Evolutionary conservation across 169 alveolate species (phyloP).

Genomic region (Eimeria praecox): DNA sequence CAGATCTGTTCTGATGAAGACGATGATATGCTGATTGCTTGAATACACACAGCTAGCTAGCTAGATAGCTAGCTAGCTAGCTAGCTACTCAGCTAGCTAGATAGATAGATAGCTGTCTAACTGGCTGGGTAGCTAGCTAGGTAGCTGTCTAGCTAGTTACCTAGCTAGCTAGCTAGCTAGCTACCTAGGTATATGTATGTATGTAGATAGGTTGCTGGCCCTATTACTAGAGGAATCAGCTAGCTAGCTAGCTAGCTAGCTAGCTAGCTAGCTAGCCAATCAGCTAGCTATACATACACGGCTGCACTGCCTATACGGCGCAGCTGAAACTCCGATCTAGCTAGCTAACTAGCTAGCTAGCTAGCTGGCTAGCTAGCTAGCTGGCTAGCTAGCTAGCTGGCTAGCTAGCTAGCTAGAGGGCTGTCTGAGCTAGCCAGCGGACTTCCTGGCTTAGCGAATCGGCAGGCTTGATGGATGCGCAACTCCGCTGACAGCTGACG

Average conservation of each 20-base stretch:
- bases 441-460: too few relatives aligned
- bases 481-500: too few relatives aligned
- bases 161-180: background rate
- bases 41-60: background rate
- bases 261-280: background rate
- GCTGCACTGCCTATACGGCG: background rate
- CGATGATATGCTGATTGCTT: slow-evolving; percentile 25
- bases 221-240: background rate
- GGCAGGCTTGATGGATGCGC: too few relatives aligned
- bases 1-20: background rate
- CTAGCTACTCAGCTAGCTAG: too few relatives aligned
- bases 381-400: background rate
- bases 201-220: background rate
- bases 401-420: background rate
- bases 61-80: too few relatives aligned
- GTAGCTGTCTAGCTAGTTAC: background rate
- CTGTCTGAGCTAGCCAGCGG: background rate
- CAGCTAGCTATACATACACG: background rate
- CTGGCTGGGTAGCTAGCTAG: background rate
- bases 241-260: background rate
- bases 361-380: too few relatives aligned
- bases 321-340: background rate
- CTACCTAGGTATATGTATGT: background rate
- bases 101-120: background rate
- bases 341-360: background rate